Evolutionary conservation across 345 rosid genomes (phyloP).

Genomic region (Rhodomyrtus tomentosa): DNA sequence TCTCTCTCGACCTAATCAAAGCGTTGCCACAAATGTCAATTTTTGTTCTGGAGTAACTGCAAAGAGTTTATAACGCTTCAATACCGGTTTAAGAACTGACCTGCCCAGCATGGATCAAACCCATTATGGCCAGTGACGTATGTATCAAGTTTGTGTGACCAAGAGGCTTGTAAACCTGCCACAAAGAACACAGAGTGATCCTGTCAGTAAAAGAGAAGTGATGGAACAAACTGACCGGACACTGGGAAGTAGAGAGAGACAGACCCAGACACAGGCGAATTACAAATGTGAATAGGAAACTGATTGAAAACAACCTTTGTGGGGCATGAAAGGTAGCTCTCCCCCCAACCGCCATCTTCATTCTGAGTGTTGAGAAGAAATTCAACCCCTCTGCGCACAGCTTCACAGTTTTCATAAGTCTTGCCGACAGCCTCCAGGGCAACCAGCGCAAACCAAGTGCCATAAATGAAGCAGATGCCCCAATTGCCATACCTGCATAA

Average conservation of each 20-base stretch:
- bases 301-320: slow-evolving; percentile 13
- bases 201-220: neutral
- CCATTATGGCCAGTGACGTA: slow-evolving; percentile 52
- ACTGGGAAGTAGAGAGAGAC: neutral
- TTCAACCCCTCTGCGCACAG: slow-evolving; percentile 29
- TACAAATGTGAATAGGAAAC: neutral
- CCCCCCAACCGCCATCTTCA: slow-evolving; percentile 58
- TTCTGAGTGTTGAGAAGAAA: slow-evolving; percentile 28
- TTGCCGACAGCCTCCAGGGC: slow-evolving; percentile 37
- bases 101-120: slow-evolving; percentile 44
- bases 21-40: neutral
- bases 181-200: neutral
- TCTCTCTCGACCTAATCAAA: slow-evolving; percentile 16
- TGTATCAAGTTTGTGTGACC: slow-evolving; percentile 45
- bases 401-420: slow-evolving; percentile 17
- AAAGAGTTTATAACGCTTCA: neutral
- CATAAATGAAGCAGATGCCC: slow-evolving; percentile 52
- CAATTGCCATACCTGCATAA: slow-evolving; percentile 33
- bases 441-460: slow-evolving; percentile 35
- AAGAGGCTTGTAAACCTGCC: slow-evolving; percentile 32
- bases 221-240: neutral
- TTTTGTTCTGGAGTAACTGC: neutral
- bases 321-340: slow-evolving; percentile 50
- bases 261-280: neutral
- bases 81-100: neutral